Conservation (phyloP, 352 stramenopile genomes). For the Globisporangium mamillatum region DNA sequence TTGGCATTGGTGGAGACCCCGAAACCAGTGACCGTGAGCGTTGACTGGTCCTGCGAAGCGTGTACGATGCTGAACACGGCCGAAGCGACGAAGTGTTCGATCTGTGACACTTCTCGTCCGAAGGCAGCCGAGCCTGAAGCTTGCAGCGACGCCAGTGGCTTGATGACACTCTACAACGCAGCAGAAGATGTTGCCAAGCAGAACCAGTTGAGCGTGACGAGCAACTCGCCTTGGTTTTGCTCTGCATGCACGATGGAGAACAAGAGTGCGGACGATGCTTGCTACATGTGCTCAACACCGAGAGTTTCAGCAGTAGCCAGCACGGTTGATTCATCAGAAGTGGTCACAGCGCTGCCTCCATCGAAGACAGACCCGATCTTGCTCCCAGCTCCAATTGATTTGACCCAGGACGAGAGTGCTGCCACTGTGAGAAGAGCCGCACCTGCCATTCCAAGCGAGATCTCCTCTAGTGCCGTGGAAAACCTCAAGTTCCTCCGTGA, state of each 20-base stretch:
- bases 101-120: slow-evolving; percentile 61
- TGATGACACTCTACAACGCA: slow-evolving; percentile 70
- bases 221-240: slow-evolving; percentile 43
- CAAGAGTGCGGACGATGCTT: slow-evolving; percentile 40
- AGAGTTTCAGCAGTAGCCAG: slow-evolving; percentile 40
- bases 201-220: slow-evolving; percentile 16
- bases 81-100: slow-evolving; percentile 57
- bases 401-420: slow-evolving; percentile 26
- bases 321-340: slow-evolving; percentile 29
- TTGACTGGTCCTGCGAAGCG: slow-evolving; percentile 68
- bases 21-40: slow-evolving; percentile 14
- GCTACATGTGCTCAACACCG: slow-evolving; percentile 70
- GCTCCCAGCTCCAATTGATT: slow-evolving; percentile 32
- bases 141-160: slow-evolving; percentile 34
- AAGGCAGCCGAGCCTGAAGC: slow-evolving; percentile 22
- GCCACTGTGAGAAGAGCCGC: slow-evolving; percentile 11
- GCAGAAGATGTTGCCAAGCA: slow-evolving; percentile 46
- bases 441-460: slow-evolving; percentile 6
- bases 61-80: slow-evolving; percentile 77
- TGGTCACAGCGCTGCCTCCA: slow-evolving; percentile 31
- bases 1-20: slow-evolving; percentile 39
- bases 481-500: slow-evolving; percentile 48
- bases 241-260: slow-evolving; percentile 84
- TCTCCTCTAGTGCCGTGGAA: slow-evolving; percentile 25
- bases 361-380: slow-evolving; percentile 22